Evolutionary conservation across 495 filamentous ascomycete species (phyloP).

Genomic region (Xylaria castorea): DNA sequence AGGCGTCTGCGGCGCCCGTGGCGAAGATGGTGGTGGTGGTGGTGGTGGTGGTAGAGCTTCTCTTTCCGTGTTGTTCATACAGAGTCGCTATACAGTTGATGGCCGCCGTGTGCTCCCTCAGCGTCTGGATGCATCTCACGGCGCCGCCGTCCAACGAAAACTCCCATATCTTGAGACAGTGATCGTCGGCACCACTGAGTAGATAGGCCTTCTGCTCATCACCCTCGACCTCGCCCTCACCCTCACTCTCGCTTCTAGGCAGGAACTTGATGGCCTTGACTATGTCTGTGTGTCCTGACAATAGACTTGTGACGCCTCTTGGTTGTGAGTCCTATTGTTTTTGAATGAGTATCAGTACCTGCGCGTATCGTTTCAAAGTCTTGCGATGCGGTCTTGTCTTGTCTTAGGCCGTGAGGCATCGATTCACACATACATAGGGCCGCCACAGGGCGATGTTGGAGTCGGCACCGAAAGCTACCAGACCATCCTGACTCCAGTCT

Average conservation of each 20-base stretch:
- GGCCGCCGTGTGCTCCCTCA: slow-evolving; percentile 70
- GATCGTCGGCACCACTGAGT: slow-evolving; percentile 83
- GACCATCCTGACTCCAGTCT: slow-evolving; percentile 80
- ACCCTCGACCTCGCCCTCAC: slow-evolving; percentile 25
- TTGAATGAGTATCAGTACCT: neutral
- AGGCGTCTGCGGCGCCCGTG: slow-evolving; percentile 80
- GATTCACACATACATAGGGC: slow-evolving; percentile 67
- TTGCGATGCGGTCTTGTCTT: neutral
- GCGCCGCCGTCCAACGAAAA: slow-evolving; percentile 35
- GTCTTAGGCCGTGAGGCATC: neutral
- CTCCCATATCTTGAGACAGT: slow-evolving; percentile 76
- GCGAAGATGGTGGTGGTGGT: slow-evolving; percentile 63
- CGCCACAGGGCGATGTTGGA: slow-evolving; percentile 89
- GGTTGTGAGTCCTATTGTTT: slow-evolving; percentile 53
- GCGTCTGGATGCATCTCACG: slow-evolving; percentile 52
- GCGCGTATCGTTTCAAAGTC: neutral
- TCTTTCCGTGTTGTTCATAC: slow-evolving; percentile 28
- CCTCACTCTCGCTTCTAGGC: slow-evolving; percentile 54
- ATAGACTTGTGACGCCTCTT: slow-evolving; percentile 68
- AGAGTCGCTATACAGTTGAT: slow-evolving; percentile 79
- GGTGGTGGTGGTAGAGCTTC: slow-evolving; percentile 41
- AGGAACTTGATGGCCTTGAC: slow-evolving; percentile 89
- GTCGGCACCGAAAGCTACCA: slow-evolving; percentile 90
- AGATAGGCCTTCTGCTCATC: slow-evolving; percentile 54
- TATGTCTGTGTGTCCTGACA: slow-evolving; percentile 81